Evolutionary conservation across 2,329 filamentous ascomycete species (phyloP).

Genomic region (Fusarium bulbicola): DNA sequence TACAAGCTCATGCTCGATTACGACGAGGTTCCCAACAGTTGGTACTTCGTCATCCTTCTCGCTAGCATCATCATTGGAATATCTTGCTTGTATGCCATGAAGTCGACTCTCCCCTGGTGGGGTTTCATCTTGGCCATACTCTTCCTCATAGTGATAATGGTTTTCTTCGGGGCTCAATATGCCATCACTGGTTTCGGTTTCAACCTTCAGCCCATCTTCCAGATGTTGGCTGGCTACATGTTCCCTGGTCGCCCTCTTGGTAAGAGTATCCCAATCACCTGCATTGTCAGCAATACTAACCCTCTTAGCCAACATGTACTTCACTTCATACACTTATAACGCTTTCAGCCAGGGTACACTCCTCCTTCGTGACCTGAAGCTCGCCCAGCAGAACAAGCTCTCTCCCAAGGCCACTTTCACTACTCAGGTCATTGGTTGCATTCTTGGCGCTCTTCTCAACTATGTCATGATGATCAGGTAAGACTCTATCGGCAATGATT

Average conservation of each 20-base stretch:
- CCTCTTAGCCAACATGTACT: slow-evolving; percentile 23
- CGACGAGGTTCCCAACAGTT: slow-evolving; percentile 16
- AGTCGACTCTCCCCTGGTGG: slow-evolving; percentile 47
- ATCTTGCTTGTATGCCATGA: slow-evolving; percentile 36
- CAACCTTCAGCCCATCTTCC: slow-evolving; percentile 25
- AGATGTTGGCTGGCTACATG: slow-evolving; percentile 29
- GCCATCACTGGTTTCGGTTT: slow-evolving; percentile 19
- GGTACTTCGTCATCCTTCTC: slow-evolving; percentile 14
- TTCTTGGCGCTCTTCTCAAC: slow-evolving; percentile 63
- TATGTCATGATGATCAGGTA: slow-evolving; percentile 60
- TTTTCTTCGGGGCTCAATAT: slow-evolving; percentile 51
- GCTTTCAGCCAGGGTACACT: neutral
- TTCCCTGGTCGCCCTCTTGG: slow-evolving; percentile 23
- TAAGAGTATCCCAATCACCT: neutral
- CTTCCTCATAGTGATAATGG: slow-evolving; percentile 47
- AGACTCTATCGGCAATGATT: neutral
- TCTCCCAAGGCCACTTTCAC: slow-evolving; percentile 21
- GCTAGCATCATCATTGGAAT: neutral
- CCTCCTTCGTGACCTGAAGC: slow-evolving; percentile 15
- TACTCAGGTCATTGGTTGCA: slow-evolving; percentile 64
- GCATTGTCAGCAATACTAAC: accelerated
- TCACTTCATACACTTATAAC: slow-evolving; percentile 25
- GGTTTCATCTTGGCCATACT: slow-evolving; percentile 52
- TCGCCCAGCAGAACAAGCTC: slow-evolving; percentile 22
- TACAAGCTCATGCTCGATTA: slow-evolving; percentile 33